A percentile compares a stretch with the other conserved stretches of the same genome.
These are phyloP conservation scores for Botryococcus braunii DNA, from an alignment of 163 green algal species.

Conservation along the genomic window DNA sequence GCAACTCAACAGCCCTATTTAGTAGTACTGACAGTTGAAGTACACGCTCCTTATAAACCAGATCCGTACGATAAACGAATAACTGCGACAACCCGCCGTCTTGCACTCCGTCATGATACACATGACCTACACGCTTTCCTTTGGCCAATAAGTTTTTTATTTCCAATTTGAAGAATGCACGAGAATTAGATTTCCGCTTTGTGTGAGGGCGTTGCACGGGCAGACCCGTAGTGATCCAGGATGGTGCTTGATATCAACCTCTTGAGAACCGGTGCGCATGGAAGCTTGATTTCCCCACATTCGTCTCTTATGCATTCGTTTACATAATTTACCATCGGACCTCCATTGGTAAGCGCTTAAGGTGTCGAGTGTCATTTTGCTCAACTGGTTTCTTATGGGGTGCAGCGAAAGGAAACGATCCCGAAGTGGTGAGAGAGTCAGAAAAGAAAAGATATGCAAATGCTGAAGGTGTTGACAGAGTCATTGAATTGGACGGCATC, in stretches of 20 bases:
- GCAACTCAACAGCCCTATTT: too few relatives aligned
- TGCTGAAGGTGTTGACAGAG: slow-evolving; percentile 79
- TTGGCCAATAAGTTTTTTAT: too few relatives aligned
- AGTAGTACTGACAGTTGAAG: too few relatives aligned
- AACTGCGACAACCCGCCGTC: too few relatives aligned
- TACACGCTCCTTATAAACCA: too few relatives aligned
- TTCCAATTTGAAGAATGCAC: too few relatives aligned
- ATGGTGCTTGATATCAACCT: slow-evolving; percentile 99
- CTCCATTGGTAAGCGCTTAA: not conserved
- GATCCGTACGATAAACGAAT: too few relatives aligned
- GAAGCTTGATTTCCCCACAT: not conserved
- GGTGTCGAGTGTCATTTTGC: not conserved
- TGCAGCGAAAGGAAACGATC: slow-evolving; percentile 90
- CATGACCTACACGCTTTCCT: too few relatives aligned
- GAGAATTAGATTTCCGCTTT: too few relatives aligned
- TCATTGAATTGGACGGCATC: slow-evolving; percentile 82
- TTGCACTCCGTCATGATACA: too few relatives aligned
- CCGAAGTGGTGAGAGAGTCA: slow-evolving; percentile 84
- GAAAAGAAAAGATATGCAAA: slow-evolving; percentile 80
- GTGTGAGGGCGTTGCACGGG: too few relatives aligned
- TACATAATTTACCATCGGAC: not conserved
- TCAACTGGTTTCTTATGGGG: not conserved
- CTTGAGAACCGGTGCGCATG: slow-evolving; percentile 68
- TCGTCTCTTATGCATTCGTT: not conserved
- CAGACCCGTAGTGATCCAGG: too few relatives aligned